Evolutionary conservation across 2,329 filamentous ascomycete genomes (phyloP).

Genomic region (Davidsoniella neocaledoniae): DNA sequence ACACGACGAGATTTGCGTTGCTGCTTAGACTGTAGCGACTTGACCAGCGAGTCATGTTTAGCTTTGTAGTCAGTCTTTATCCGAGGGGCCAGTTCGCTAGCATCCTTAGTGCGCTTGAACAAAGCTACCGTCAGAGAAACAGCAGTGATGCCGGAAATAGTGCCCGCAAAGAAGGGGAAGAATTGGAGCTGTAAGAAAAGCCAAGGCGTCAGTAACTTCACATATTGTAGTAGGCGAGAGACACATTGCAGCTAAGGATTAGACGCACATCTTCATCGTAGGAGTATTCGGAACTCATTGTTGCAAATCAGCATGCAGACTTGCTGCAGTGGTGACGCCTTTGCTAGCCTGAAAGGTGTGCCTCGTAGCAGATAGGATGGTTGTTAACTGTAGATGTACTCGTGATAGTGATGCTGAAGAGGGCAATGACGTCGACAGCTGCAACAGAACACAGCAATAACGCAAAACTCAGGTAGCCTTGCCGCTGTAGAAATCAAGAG

Average conservation of each 20-base stretch:
- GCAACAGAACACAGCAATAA: constrained; percentile 3
- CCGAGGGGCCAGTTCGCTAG: constrained; percentile 30
- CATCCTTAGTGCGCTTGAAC: constrained; percentile 24
- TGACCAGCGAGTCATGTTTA: constrained; percentile 68
- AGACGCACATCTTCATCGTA: constrained; percentile 72
- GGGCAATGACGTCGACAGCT: background rate
- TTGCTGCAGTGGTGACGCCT: no score
- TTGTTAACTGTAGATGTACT: background rate
- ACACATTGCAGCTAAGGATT: background rate
- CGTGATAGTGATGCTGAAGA: no score
- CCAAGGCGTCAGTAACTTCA: background rate
- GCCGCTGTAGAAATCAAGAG: background rate
- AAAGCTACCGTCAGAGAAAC: constrained; percentile 80
- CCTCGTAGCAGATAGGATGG: background rate
- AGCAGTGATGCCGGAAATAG: constrained; percentile 72
- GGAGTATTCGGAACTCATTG: constrained; percentile 87
- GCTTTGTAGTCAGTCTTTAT: constrained; percentile 48
- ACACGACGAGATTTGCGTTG: constrained; percentile 77
- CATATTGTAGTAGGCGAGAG: background rate
- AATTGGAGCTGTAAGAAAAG: constrained; percentile 56
- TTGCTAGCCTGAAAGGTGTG: background rate
- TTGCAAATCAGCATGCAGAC: constrained; percentile 21
- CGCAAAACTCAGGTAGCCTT: no score
- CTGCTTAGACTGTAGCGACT: constrained; percentile 67
- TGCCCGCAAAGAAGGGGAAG: constrained; percentile 97